phyloP scores from a whole-genome alignment of 2,329 filamentous ascomycete genomes.

The Fusarium solani-melongenae region DNA sequence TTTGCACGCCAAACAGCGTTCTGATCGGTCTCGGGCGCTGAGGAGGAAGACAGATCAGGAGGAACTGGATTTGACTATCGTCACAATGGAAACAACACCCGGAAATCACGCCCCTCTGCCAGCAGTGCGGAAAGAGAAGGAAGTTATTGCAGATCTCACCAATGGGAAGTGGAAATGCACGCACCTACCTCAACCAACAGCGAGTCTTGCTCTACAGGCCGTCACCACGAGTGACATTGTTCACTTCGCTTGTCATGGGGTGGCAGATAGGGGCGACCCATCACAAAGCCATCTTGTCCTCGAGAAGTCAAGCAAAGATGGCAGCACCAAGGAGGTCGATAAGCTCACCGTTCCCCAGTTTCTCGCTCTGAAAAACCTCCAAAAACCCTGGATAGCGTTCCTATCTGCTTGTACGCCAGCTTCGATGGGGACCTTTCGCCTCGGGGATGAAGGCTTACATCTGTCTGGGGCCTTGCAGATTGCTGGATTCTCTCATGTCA shows the following conservation, averaged over 20 bases:
- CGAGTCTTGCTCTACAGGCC: neutral
- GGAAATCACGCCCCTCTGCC: neutral
- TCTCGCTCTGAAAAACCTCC: neutral
- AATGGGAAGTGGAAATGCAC: neutral
- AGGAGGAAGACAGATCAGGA: neutral
- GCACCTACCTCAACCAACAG: neutral
- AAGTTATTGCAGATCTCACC: neutral
- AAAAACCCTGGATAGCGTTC: neutral
- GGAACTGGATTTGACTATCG: neutral
- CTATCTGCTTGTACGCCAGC: neutral
- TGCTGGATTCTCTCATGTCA: neutral
- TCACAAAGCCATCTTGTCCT: neutral
- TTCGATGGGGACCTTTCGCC: neutral
- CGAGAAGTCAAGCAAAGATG: neutral
- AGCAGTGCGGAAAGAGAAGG: neutral
- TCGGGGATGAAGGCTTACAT: neutral
- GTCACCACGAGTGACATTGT: neutral
- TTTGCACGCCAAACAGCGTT: neutral
- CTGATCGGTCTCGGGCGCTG: neutral
- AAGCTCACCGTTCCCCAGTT: neutral
- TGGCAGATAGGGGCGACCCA: neutral
- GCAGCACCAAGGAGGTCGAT: neutral
- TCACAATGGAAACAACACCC: neutral
- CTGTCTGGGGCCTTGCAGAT: neutral
- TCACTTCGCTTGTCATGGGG: neutral